Evolutionary conservation across 495 filamentous ascomycete genomes (phyloP).

Genomic region (Podospora pseudocomata): DNA sequence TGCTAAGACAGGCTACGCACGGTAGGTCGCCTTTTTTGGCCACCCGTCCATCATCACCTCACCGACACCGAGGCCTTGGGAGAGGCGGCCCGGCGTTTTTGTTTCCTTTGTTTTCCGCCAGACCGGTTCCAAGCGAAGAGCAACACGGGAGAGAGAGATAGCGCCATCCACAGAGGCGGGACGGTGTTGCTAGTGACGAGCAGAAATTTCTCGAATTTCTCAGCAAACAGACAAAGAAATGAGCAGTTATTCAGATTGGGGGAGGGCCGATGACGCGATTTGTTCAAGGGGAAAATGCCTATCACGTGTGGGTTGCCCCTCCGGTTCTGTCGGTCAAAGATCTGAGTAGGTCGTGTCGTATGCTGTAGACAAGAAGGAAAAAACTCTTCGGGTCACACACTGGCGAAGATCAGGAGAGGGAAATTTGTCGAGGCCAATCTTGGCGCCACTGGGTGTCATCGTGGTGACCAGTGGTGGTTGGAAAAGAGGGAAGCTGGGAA

Average conservation of each 20-base stretch:
- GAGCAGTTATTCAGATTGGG: no score
- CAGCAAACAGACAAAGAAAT: conserved; percentile 40
- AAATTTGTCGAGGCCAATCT: not conserved
- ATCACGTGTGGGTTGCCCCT: not conserved
- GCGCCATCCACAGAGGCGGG: conserved; percentile 30
- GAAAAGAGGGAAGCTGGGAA: not conserved
- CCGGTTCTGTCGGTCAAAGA: not conserved
- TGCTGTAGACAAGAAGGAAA: not conserved
- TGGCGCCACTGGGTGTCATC: not conserved
- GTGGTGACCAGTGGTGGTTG: not conserved
- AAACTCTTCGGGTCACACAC: not conserved
- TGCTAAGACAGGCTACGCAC: not conserved
- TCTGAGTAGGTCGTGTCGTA: not conserved
- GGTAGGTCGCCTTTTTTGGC: no score
- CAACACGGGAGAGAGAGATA: not conserved
- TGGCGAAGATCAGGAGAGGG: not conserved
- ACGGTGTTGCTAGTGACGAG: conserved; percentile 21
- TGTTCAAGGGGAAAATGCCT: not conserved
- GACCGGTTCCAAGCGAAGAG: not conserved
- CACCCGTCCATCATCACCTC: not conserved
- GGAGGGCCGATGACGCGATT: conserved; percentile 37
- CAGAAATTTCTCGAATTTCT: conserved; percentile 22
- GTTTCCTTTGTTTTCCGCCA: not conserved
- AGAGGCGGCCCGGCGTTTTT: not conserved
- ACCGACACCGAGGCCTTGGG: not conserved